These are phyloP conservation scores for Hypholoma sublateritium DNA, from an alignment of 768 basidiomycete genomes.

Conservation along the genomic window DNA sequence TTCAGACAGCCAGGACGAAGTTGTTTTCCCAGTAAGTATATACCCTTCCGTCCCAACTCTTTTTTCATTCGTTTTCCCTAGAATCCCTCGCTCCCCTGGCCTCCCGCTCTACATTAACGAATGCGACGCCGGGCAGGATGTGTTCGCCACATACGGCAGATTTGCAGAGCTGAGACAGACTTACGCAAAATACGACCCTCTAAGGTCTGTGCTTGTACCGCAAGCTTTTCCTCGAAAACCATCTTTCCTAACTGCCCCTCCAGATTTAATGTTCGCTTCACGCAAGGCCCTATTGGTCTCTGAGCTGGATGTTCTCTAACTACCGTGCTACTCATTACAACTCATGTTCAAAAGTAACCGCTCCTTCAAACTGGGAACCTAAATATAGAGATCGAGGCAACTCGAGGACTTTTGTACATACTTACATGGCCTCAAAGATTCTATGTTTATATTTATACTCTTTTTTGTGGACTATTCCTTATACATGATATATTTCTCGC, in stretches of 20 bases:
- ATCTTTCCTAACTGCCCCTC: background rate
- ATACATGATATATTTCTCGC: no score
- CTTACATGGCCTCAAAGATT: no score
- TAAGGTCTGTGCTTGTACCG: conserved; percentile 26
- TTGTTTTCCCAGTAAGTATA: conserved; percentile 29
- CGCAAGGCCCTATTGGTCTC: conserved; percentile 33
- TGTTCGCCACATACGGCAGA: conserved; percentile 39
- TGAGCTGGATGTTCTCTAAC: conserved; percentile 13
- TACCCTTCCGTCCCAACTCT: background rate
- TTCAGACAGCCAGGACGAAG: conserved; percentile 23
- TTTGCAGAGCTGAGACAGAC: conserved; percentile 34
- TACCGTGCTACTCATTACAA: background rate
- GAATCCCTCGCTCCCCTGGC: conserved; percentile 36
- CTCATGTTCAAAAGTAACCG: no score
- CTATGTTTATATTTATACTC: no score
- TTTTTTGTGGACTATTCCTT: no score
- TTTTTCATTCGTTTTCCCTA: conserved; percentile 10
- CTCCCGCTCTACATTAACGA: conserved; percentile 41
- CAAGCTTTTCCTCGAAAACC: background rate
- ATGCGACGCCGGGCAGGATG: conserved; percentile 36
- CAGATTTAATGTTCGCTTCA: conserved; percentile 35
- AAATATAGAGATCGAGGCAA: no score
- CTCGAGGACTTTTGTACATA: no score
- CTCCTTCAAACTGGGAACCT: no score
- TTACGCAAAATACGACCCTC: conserved; percentile 45